phyloP scores from a whole-genome alignment of 805 yeast species.

The Maudiozyma turicensis region DNA sequence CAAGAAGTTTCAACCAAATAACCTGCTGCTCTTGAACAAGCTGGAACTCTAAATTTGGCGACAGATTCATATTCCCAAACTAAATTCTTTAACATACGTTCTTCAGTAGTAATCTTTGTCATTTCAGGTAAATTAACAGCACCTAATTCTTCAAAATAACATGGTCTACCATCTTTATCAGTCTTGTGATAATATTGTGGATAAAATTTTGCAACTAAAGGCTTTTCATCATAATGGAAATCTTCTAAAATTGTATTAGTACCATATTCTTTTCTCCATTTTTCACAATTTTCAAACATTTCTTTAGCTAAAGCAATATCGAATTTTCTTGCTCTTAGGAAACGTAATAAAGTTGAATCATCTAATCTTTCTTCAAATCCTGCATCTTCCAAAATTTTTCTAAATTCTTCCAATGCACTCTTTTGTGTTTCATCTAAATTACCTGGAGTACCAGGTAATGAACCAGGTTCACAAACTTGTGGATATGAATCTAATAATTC shows the following conservation, averaged over 20 bases:
- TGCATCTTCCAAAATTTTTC: conserved; percentile 43
- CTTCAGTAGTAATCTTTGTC: conserved; percentile 90
- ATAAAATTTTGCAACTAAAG: conserved; percentile 76
- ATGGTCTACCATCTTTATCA: conserved; percentile 94
- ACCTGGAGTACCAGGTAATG: conserved; percentile 74
- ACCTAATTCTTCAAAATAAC: conserved; percentile 90
- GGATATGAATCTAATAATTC: conserved; percentile 50
- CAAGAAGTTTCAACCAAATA: conserved; percentile 87
- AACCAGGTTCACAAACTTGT: conserved; percentile 51
- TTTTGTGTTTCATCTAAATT: conserved; percentile 62
- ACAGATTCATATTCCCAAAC: conserved; percentile 98
- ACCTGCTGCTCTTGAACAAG: conserved; percentile 79
- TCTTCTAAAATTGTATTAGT: conserved; percentile 78
- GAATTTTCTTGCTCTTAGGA: conserved; percentile 91
- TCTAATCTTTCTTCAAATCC: conserved; percentile 77
- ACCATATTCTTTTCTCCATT: conserved; percentile 84
- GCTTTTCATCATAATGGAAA: conserved; percentile 90
- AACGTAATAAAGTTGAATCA: conserved; percentile 75
- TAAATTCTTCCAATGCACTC: conserved; percentile 46
- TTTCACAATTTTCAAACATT: conserved; percentile 82
- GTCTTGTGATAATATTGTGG: conserved; percentile 98
- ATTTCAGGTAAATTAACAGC: conserved; percentile 80
- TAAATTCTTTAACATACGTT: conserved; percentile 88
- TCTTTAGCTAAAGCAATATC: conserved; percentile 67
- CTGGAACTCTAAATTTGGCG: conserved; percentile 76